Evolutionary conservation across 1,284 basidiomycete genomes (phyloP), one percentile per base, ranked within the genome.

Genomic region (Austroboletus olivaceoglutinosus): DNA sequence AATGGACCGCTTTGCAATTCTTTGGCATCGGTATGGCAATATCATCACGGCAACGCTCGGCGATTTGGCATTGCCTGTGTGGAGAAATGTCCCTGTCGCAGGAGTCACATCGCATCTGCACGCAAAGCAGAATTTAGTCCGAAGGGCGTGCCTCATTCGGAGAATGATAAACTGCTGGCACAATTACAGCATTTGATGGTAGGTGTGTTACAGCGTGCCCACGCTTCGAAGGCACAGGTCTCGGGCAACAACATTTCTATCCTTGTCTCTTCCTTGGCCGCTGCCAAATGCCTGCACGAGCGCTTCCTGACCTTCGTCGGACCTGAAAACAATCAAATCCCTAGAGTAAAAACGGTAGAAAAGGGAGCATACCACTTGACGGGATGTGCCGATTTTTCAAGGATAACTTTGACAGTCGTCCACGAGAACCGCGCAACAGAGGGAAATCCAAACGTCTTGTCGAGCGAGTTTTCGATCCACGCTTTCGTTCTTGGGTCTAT

Each of bases 361-460:
- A 38, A 34, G 15, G 10, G 47, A 45, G 60, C 81, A 31, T 47
- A 92, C 94, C 94, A 97, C 73, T 87, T 82, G 23, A 91, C 85
- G 6, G 75, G 63, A 62, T 91, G 84, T 0, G 78, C 92, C 41
- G 85, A 74, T 61, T 92, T 92, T 40, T 97, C 93, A 15, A 99
- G 73, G 8, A 88, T 70, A 1, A 93, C 83, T 65, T 95, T 96
- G 54, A 95, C 84, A 0, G 96, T 98, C 1, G 90, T 86, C 96
- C 96, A 99, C 8, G 91, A 95, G 73, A 99, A 99, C 13, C 97
- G 83, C 5, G 87, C 94, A 41, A 98, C 74, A 12, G 85, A 89
- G 0, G 95, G 94, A 67, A 86, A 98, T 3, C 96, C 96, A 67
- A 99, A 99, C 2, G 93, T 89, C 1, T 87, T 88, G 52, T 98